phyloP scores from a whole-genome alignment of 2,329 filamentous ascomycete genomes.

The Aureobasidium leucospermi region DNA sequence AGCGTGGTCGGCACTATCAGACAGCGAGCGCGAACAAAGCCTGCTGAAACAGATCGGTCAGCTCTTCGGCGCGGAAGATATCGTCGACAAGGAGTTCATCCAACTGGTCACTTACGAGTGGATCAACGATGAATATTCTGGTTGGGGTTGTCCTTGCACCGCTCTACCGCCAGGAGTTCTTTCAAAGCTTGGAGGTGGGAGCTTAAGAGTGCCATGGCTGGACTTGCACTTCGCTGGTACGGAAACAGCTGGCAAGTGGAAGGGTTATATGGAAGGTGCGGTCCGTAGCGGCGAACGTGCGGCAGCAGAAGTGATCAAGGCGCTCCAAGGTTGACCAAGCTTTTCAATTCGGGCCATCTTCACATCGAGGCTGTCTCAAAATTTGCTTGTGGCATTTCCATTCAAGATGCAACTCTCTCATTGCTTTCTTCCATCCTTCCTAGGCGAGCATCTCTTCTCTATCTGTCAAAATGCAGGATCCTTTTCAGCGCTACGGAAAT shows the following conservation, averaged over 20 bases:
- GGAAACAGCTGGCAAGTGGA: slow-evolving; percentile 47
- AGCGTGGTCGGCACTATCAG: slow-evolving; percentile 13
- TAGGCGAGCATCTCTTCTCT: too few species aligned
- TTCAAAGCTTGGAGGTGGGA: slow-evolving; percentile 16
- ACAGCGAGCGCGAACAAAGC: neutral
- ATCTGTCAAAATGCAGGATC: too few species aligned
- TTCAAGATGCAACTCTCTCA: too few species aligned
- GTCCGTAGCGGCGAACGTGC: slow-evolving; percentile 43
- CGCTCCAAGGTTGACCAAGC: neutral
- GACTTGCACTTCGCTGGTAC: slow-evolving; percentile 49
- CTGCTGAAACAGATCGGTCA: slow-evolving; percentile 2
- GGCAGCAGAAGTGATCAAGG: slow-evolving; percentile 38
- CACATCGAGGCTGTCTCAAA: too few species aligned
- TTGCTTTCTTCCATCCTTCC: too few species aligned
- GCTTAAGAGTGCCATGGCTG: slow-evolving; percentile 17
- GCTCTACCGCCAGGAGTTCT: neutral
- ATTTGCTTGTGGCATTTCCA: too few species aligned
- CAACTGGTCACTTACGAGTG: slow-evolving; percentile 21
- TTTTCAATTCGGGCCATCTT: too few species aligned
- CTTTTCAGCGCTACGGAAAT: too few species aligned
- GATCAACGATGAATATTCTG: slow-evolving; percentile 20
- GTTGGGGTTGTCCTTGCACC: slow-evolving; percentile 3
- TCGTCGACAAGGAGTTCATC: slow-evolving; percentile 4
- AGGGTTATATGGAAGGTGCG: slow-evolving; percentile 54
- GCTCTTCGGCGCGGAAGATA: neutral